phyloP scores from a whole-genome alignment of 2,329 filamentous ascomycete species.

The Xylaria sp. region DNA sequence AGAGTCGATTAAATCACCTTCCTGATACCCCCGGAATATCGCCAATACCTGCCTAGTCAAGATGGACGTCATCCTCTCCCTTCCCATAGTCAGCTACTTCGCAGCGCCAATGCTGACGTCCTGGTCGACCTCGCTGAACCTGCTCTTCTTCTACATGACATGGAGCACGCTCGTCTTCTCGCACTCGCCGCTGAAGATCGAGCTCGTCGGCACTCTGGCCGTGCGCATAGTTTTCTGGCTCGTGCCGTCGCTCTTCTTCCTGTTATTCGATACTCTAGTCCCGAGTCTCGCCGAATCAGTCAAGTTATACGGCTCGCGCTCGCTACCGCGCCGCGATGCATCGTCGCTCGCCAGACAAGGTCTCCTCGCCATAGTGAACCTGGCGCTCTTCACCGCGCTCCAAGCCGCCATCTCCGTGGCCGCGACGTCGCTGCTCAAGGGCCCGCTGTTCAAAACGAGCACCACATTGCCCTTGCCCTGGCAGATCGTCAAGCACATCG shows the following conservation, averaged over 20 bases:
- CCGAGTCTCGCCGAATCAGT: conserved; percentile 75
- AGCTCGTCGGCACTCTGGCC: conserved; percentile 75
- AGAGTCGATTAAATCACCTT: background rate
- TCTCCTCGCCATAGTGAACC: conserved; percentile 59
- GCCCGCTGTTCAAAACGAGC: conserved; percentile 60
- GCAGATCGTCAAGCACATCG: conserved; percentile 63
- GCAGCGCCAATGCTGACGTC: conserved; percentile 70
- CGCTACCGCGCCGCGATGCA: conserved; percentile 60
- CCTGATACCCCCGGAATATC: background rate
- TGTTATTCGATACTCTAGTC: conserved; percentile 76
- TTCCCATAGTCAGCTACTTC: conserved; percentile 77
- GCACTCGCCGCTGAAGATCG: conserved; percentile 78
- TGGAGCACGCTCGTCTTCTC: conserved; percentile 87
- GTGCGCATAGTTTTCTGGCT: conserved; percentile 78
- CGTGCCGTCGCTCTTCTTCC: conserved; percentile 76
- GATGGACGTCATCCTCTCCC: conserved; percentile 76
- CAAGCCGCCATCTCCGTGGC: conserved; percentile 57
- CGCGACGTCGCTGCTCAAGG: conserved; percentile 50
- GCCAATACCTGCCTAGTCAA: conserved; percentile 27
- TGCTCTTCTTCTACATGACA: conserved; percentile 90
- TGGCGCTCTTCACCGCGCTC: conserved; percentile 56
- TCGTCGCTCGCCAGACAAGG: conserved; percentile 52
- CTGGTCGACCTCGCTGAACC: conserved; percentile 82
- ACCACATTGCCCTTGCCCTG: conserved; percentile 64
- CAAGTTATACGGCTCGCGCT: conserved; percentile 71